Evolutionary conservation across 2,329 filamentous ascomycete genomes (phyloP).

Genomic region (Alternaria gaisen): DNA sequence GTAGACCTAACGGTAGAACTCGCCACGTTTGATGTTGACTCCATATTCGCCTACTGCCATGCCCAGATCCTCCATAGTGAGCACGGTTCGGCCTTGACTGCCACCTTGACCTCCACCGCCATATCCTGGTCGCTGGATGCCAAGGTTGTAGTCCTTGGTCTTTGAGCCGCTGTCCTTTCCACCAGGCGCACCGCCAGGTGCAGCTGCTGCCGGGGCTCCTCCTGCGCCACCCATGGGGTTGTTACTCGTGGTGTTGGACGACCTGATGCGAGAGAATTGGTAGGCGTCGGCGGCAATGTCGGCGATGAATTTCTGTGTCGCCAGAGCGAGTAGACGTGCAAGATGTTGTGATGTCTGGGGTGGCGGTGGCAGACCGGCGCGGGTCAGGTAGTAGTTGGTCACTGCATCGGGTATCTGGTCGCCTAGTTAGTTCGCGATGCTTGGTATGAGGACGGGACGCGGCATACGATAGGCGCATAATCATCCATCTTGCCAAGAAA

Average conservation of each 20-base stretch:
- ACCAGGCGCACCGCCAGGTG: constrained; percentile 63
- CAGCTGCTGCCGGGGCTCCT: constrained; percentile 69
- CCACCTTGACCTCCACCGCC: constrained; percentile 87
- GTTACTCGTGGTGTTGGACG: constrained; percentile 88
- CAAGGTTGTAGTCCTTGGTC: constrained; percentile 59
- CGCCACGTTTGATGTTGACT: constrained; percentile 94
- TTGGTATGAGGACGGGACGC: constrained; percentile 3
- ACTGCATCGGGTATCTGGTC: constrained; percentile 92
- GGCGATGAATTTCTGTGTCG: constrained; percentile 98
- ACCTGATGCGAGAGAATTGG: constrained; percentile 94
- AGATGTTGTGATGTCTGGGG: constrained; percentile 90
- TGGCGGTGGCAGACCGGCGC: constrained; percentile 91
- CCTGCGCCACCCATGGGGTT: constrained; percentile 85
- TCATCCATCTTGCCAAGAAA: constrained; percentile 98
- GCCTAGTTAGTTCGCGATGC: constrained; percentile 21
- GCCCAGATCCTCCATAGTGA: constrained; percentile 98
- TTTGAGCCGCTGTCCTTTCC: constrained; percentile 53
- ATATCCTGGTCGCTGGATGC: constrained; percentile 62
- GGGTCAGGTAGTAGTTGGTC: constrained; percentile 96
- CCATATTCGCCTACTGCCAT: constrained; percentile 99
- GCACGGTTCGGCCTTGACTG: constrained; percentile 87
- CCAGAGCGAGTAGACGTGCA: constrained; percentile 90
- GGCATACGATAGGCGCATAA: constrained; percentile 89
- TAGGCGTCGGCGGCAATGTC: constrained; percentile 98
- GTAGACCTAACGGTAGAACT: constrained; percentile 82